Percentiles rank a stretch among this genome's conserved stretches.
Conservation (phyloP, 148 eudicot species). For the Rhododendron molle region DNA sequence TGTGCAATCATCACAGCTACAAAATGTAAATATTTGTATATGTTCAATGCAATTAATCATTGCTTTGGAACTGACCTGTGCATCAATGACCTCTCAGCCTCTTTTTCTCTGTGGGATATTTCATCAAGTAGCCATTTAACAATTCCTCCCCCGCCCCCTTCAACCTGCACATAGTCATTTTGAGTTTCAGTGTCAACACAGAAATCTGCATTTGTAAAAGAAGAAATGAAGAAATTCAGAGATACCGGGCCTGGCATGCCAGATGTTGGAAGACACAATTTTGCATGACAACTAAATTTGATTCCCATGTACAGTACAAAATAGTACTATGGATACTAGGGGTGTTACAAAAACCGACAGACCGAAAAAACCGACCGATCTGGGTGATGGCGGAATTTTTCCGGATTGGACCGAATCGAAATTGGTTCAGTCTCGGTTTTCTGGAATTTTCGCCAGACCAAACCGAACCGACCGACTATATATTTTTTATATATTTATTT, state of each 20-base stretch:
- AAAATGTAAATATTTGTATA: background rate
- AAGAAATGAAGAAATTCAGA: background rate
- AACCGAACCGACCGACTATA: too few relatives aligned
- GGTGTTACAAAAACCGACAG: too few relatives aligned
- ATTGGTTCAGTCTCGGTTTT: too few relatives aligned
- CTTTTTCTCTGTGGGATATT: slow-evolving; percentile 12
- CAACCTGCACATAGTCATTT: slow-evolving; percentile 7
- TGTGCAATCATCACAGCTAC: background rate
- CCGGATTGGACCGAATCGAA: too few relatives aligned
- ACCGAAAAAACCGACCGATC: too few relatives aligned
- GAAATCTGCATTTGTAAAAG: background rate
- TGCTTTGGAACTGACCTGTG: slow-evolving; percentile 6
- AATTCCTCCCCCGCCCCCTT: background rate
- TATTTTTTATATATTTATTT: too few relatives aligned
- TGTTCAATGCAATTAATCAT: background rate
- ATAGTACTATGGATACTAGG: background rate
- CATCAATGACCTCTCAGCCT: slow-evolving; percentile 11
- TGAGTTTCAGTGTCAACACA: background rate
- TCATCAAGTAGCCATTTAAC: slow-evolving; percentile 23
- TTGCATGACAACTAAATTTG: background rate
- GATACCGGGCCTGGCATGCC: background rate
- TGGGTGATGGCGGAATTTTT: too few relatives aligned
- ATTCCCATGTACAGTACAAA: background rate
- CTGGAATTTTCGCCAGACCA: too few relatives aligned
- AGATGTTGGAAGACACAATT: background rate